A percentile compares a stretch with the other conserved stretches of the same genome.
Conservation (phyloP, 176 grass and related monocot species). For the Musa troglodytarum region DNA sequence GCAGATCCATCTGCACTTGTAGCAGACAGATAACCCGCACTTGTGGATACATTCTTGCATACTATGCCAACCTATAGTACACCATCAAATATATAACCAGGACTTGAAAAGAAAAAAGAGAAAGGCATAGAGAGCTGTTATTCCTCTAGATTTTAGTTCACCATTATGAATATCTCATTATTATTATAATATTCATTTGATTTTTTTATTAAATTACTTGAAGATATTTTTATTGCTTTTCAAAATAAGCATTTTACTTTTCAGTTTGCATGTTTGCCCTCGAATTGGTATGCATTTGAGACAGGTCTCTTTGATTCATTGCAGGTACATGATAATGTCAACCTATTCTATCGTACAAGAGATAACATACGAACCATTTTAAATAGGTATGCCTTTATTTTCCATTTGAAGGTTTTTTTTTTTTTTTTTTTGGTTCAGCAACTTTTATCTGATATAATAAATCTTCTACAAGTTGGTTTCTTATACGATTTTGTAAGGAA, state of each 20-base stretch:
- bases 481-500: not conserved
- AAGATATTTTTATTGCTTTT: not conserved
- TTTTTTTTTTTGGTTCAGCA: not conserved
- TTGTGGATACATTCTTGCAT: too few species aligned
- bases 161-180: not conserved
- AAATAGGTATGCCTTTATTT: conserved; percentile 39
- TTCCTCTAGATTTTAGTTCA: not conserved
- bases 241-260: not conserved
- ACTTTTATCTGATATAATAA: not conserved
- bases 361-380: conserved; percentile 73
- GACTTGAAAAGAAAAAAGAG: too few species aligned
- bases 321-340: conserved; percentile 41
- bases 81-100: too few species aligned
- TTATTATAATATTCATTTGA: not conserved
- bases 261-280: not conserved
- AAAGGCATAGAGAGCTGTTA: too few species aligned
- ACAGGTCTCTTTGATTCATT: conserved; percentile 20
- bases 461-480: not conserved
- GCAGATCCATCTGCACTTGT: too few species aligned
- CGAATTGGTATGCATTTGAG: not conserved
- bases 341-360: conserved; percentile 57
- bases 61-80: too few species aligned
- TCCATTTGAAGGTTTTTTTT: not conserved
- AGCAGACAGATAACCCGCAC: too few species aligned
- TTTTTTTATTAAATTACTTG: not conserved